Conservation (phyloP, 495 filamentous ascomycete genomes). For the Hypoxylon crocopeplum region DNA sequence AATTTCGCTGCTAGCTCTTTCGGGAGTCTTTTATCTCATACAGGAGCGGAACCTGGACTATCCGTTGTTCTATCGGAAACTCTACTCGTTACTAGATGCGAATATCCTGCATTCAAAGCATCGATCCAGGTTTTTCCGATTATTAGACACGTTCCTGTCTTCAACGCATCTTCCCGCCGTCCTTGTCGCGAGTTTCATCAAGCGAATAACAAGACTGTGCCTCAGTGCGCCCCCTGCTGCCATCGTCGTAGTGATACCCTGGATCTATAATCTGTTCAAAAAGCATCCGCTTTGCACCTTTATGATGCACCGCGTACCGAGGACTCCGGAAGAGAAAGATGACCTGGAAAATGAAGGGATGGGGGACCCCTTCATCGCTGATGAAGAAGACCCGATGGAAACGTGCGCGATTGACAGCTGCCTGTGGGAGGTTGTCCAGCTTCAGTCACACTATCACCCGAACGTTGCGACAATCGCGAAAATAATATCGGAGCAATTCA, state of each 20-base stretch:
- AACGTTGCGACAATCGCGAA: constrained; percentile 94
- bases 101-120: constrained; percentile 91
- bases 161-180: constrained; percentile 92
- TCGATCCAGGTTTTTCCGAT: constrained; percentile 89
- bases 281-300: constrained; percentile 89
- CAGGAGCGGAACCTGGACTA: constrained; percentile 94
- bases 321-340: constrained; percentile 61
- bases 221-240: constrained; percentile 86
- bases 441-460: constrained; percentile 94
- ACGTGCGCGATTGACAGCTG: constrained; percentile 89
- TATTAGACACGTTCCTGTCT: constrained; percentile 89
- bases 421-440: constrained; percentile 90
- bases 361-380: constrained; percentile 78
- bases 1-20: constrained; percentile 84
- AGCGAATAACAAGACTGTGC: constrained; percentile 80
- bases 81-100: constrained; percentile 88
- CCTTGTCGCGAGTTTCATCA: constrained; percentile 94
- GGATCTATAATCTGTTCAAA: constrained; percentile 94
- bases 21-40: constrained; percentile 94
- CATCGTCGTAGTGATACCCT: constrained; percentile 87
- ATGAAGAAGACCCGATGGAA: constrained; percentile 81
- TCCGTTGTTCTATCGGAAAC: constrained; percentile 89
- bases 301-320: constrained; percentile 85
- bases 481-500: constrained; percentile 97
- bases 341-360: constrained; percentile 69